A percentile compares a stretch with the other conserved stretches of the same genome.
These are phyloP conservation scores for Anastatica hierochuntica DNA, from an alignment of 345 rosid species.

Conservation along the genomic window DNA sequence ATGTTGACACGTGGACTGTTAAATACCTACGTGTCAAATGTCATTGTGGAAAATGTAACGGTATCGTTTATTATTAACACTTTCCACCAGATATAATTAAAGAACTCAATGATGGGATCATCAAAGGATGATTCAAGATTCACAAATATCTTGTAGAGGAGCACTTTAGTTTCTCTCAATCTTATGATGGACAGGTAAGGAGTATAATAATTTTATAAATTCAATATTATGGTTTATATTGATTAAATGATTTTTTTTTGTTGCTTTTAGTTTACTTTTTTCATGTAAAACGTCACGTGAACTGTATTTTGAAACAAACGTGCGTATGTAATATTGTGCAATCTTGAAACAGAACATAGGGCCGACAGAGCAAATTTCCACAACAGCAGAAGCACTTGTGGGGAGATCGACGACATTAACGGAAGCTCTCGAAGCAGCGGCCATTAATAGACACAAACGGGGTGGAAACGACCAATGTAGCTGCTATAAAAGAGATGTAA, in stretches of 20 bases:
- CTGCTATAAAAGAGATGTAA: slow-evolving; percentile 25
- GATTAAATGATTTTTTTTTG: too few relatives aligned
- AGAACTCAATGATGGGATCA: slow-evolving; percentile 7
- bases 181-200: slow-evolving; percentile 12
- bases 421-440: slow-evolving; percentile 24
- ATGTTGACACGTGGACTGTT: too few relatives aligned
- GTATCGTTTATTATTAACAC: too few relatives aligned
- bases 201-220: too few relatives aligned
- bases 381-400: slow-evolving; percentile 17
- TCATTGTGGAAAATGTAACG: too few relatives aligned
- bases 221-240: too few relatives aligned
- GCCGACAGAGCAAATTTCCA: slow-evolving; percentile 10
- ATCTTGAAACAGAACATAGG: slow-evolving; percentile 2
- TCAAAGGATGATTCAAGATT: neutral
- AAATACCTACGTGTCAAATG: too few relatives aligned
- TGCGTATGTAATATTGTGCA: too few relatives aligned
- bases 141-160: slow-evolving; percentile 12
- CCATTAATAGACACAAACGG: slow-evolving; percentile 17
- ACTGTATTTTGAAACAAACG: too few relatives aligned
- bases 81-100: too few relatives aligned
- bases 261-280: too few relatives aligned
- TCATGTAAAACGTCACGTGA: too few relatives aligned
- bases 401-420: slow-evolving; percentile 24
- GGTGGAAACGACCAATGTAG: slow-evolving; percentile 18
- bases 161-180: slow-evolving; percentile 13